A percentile compares a stretch with the other conserved stretches of the same genome.
Conservation (phyloP, 1,139 yeast species). For the Diutina rugosa region DNA sequence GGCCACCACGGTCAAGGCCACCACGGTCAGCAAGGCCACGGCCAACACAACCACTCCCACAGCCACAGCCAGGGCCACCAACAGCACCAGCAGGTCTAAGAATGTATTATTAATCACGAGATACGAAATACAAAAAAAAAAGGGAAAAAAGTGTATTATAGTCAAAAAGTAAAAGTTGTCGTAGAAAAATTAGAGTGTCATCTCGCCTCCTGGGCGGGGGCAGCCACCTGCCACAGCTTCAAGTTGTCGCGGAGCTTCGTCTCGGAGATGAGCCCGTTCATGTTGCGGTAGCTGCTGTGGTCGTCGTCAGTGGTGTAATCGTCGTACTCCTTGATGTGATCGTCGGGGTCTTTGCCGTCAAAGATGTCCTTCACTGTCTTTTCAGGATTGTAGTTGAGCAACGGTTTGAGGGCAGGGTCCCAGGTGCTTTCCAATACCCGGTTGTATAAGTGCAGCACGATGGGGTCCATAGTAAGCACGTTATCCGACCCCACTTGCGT, state of each 20-base stretch:
- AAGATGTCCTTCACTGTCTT: conserved; percentile 68
- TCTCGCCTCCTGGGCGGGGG: not conserved
- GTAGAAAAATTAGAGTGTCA: conserved; percentile 9
- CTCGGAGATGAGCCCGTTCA: conserved; percentile 33
- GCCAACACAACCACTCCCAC: not conserved
- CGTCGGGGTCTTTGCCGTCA: conserved; percentile 17
- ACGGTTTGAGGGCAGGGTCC: conserved; percentile 51
- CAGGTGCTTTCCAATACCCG: conserved; percentile 61
- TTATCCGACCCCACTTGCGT: not conserved
- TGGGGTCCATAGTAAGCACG: conserved; percentile 30
- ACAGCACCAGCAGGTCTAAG: not conserved
- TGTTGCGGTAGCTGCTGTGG: not conserved
- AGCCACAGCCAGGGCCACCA: not conserved
- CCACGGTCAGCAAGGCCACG: not conserved
- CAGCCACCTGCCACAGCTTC: conserved; percentile 27
- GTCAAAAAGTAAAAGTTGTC: conserved; percentile 8
- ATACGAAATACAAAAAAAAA: not conserved
- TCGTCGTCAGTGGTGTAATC: not conserved
- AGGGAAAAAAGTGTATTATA: conserved; percentile 6
- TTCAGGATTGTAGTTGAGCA: conserved; percentile 58
- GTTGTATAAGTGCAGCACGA: conserved; percentile 40
- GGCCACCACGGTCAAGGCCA: not conserved
- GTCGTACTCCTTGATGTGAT: conserved; percentile 18
- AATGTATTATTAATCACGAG: not conserved
- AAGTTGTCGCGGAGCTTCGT: conserved; percentile 26